Evolutionary conservation across 31 red algal species (phyloP).

Genomic region (Odonthalia washingtoniensis): DNA sequence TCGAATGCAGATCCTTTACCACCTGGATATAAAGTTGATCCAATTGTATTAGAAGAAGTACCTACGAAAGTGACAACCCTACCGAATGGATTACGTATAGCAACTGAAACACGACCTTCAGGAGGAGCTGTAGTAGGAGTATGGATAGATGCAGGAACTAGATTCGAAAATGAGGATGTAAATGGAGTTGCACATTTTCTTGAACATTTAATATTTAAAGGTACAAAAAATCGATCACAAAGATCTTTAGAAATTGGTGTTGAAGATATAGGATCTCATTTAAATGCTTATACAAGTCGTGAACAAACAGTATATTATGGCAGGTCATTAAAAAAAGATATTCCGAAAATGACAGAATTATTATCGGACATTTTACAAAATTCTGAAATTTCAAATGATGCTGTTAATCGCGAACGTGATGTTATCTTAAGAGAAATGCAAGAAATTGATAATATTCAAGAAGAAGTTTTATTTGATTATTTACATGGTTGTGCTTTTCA

Average conservation of each 20-base stretch:
- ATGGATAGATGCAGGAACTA: slow-evolving; percentile 96
- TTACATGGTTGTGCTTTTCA: slow-evolving; percentile 94
- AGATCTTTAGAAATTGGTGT: slow-evolving; percentile 85
- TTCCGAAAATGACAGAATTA: slow-evolving; percentile 83
- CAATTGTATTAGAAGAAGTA: slow-evolving; percentile 54
- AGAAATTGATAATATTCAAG: slow-evolving; percentile 90
- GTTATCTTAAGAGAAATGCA: slow-evolving; percentile 98
- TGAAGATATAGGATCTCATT: slow-evolving; percentile 95
- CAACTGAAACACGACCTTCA: slow-evolving; percentile 78
- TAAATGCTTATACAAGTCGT: slow-evolving; percentile 99
- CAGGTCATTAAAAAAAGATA: slow-evolving; percentile 75
- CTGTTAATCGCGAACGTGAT: slow-evolving; percentile 95
- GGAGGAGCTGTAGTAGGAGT: slow-evolving; percentile 94
- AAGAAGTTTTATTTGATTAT: slow-evolving; percentile 98
- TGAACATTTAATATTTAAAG: slow-evolving; percentile 99
- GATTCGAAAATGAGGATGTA: slow-evolving; percentile 82
- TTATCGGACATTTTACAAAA: slow-evolving; percentile 98
- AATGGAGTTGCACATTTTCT: slow-evolving; percentile 99
- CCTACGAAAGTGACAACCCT: slow-evolving; percentile 90
- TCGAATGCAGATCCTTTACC: slow-evolving; percentile 76
- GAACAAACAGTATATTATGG: slow-evolving; percentile 98
- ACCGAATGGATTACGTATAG: slow-evolving; percentile 94
- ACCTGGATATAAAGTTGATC: slow-evolving; percentile 49
- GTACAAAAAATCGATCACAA: slow-evolving; percentile 83
- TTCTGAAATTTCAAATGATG: slow-evolving; percentile 82